Evolutionary conservation across 495 filamentous ascomycete species (phyloP), one percentile per base, ranked within the genome.

Genomic region (Xanthoparmelia taractica): DNA sequence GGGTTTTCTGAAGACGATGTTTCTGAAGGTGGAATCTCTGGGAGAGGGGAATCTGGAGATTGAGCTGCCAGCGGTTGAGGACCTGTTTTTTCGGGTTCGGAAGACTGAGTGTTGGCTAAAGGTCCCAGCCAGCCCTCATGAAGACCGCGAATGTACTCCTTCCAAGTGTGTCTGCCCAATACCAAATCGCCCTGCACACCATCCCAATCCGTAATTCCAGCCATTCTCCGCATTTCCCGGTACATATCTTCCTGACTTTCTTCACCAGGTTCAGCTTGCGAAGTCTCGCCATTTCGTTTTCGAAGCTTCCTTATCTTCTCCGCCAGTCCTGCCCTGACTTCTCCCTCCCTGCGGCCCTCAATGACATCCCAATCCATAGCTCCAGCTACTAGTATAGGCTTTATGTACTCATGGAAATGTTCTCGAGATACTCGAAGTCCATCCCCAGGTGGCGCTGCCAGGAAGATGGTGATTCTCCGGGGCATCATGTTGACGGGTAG

Each of bases 111-210:
- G 56, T 76, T 71, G 68, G 85, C 81, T 31, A 96, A 76, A 1
- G 94, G 92, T 1, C 94, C 94, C 23, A 99, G 77, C 94, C 95
- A 97, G 59, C 94, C 94, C 70, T 99, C 94, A 66, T 99, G 94
- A 63, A 97, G 67, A 33, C 94, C 94, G 33, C 91, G 83, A 13
- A 97, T 76, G 74, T 97, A 99, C 75, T 99, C 94, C 75, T 97
- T 97, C 94, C 94, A 99, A 12, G 92, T 88, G 71, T 97, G 87
- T 63, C 94, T 80, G 8, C 95, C 94, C 65, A 99, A 84, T 7
- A 97, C 84, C 56, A 99, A 78, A 72, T 96, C 92, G 31, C 92
- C 92, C 64, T 80, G 79, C 2, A 87, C 77, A 15, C 90, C 92
- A 4, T 85, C 80, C 71, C 84, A 92, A 29, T 92, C 85, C 23